Evolutionary conservation across 2,329 filamentous ascomycete genomes (phyloP).

Genomic region (Aspergillus persii): DNA sequence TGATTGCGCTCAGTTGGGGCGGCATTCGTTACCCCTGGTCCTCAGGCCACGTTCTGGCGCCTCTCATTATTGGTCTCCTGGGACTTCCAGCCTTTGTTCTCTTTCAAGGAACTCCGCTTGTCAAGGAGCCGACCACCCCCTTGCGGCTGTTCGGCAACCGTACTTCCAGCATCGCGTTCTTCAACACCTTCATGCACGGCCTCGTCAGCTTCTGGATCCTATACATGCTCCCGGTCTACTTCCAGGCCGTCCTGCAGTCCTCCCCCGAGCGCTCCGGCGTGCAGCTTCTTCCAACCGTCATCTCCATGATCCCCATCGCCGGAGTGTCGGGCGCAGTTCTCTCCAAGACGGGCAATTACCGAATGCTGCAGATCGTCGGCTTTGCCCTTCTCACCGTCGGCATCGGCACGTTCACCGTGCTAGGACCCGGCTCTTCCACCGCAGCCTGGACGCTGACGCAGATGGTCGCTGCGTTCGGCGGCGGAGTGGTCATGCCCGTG

Average conservation of each 20-base stretch:
- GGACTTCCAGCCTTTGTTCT: constrained; percentile 37
- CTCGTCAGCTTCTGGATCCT: constrained; percentile 35
- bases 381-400: not conserved
- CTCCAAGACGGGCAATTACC: constrained; percentile 16
- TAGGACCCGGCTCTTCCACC: not conserved
- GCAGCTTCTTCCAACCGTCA: constrained; percentile 13
- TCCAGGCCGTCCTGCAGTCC: constrained; percentile 38
- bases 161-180: constrained; percentile 30
- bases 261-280: constrained; percentile 29
- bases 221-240: constrained; percentile 46
- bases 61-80: constrained; percentile 45
- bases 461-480: not conserved
- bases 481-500: not conserved
- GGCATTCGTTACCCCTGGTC: constrained; percentile 33
- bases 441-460: not conserved
- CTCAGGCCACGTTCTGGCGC: constrained; percentile 38
- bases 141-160: constrained; percentile 42
- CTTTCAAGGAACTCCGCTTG: constrained; percentile 21
- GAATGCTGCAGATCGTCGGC: not conserved
- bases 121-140: constrained; percentile 37
- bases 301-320: constrained; percentile 17
- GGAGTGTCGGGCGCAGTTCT: constrained; percentile 20
- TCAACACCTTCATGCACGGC: constrained; percentile 39
- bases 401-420: not conserved
- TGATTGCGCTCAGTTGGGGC: constrained; percentile 35